Percentiles rank a stretch among this genome's conserved stretches.
These are phyloP conservation scores for Penicillium antarcticum DNA, from an alignment of 495 filamentous ascomycete species.

Conservation along the genomic window DNA sequence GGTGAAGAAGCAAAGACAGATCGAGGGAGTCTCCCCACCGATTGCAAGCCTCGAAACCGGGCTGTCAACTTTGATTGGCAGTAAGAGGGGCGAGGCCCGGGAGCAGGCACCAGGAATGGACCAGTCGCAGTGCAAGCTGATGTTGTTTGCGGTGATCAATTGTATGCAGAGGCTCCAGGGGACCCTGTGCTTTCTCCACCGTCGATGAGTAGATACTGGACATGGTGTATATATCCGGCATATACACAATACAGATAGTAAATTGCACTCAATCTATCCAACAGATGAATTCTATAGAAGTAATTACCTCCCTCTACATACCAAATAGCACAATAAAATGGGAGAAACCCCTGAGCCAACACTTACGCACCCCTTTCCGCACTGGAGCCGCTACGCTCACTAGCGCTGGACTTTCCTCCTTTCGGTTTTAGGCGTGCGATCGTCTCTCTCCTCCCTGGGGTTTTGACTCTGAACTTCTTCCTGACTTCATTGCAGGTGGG, in stretches of 20 bases:
- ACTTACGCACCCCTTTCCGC: constrained; percentile 24
- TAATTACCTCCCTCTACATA: no score
- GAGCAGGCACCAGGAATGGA: neutral
- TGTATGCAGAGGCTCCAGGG: constrained; percentile 1
- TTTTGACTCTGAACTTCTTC: neutral
- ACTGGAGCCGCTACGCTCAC: constrained; percentile 19
- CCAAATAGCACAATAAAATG: neutral
- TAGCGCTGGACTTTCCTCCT: constrained; percentile 7
- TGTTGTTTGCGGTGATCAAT: neutral
- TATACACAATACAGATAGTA: no score
- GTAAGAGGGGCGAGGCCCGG: neutral
- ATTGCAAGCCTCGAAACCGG: neutral
- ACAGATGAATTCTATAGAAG: no score
- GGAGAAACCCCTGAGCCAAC: constrained; percentile 6
- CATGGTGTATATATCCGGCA: no score
- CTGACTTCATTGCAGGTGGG: constrained; percentile 4
- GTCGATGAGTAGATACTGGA: no score
- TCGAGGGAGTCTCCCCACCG: neutral
- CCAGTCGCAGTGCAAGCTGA: constrained; percentile 6
- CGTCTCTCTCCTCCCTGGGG: neutral
- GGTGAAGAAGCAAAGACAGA: neutral
- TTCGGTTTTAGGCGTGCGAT: neutral
- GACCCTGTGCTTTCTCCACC: constrained; percentile 1
- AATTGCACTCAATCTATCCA: no score
- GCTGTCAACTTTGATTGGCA: neutral